Base-by-base conservation (phyloP, 2,329 filamentous ascomycete species). In the Malbranchea zuffiana region DNA sequence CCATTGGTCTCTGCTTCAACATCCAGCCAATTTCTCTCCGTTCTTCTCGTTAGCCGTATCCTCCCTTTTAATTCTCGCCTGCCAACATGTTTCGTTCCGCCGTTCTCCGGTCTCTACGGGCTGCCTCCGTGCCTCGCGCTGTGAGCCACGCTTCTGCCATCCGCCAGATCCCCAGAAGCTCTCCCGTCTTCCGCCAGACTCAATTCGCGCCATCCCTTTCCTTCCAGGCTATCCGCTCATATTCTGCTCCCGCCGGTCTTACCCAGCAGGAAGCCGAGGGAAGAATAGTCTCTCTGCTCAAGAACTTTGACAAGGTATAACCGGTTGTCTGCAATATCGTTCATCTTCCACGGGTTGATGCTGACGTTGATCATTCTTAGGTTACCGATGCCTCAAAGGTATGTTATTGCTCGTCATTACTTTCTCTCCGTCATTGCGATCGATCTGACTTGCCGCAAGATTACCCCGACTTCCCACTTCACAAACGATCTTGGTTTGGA, bases 401-500 rank as follows among this genome's bases (percentile, higher is more conserved):
- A 71, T 42, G 37, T 20, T 8, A 16, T 7, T 17, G 11, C 8
- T 2, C n/a, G 11, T 20, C 10, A 19, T 35, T 15, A 5, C 23
- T 4, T 27, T 19, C n/a, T 40, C 25, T 17, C 8, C 27, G 26
- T 5, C 15, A 5, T 11, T 12, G 21, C n/a, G 13, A 7, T 29
- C 6, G 20, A 17, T 32, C 21, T 34, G 37, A 43, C 32, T 38
- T 44, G 49, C 58, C 45, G 13, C 43, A 53, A 96, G 88, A 84
- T 98, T 61, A 84, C 78, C 56, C 67, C 75, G 46, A 72, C 69
- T 37, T 80, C 88, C 42, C 87, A 96, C 75, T 98, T 98, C 68
- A 75, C 85, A 60, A 96, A 95, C 64, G 88, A 98, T 67, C 82
- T 98, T 47, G 90, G 87, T 49, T 72, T 98, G 55, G 90, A 98